Conservation (phyloP, 768 basidiomycete genomes). For the Russula abietina region DNA sequence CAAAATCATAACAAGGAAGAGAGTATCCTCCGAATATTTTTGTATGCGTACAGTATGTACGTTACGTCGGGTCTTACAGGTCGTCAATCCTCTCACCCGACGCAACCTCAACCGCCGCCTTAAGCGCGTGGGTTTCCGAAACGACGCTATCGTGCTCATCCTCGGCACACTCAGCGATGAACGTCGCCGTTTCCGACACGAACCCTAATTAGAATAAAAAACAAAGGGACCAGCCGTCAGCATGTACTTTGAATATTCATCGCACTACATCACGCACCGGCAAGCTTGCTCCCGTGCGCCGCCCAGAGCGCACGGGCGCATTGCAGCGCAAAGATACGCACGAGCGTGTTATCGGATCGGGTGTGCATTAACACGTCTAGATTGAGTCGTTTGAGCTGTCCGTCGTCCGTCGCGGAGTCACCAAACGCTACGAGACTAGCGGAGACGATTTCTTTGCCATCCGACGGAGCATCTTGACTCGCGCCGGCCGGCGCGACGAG, state of each 20-base stretch:
- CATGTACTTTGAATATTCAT: neutral
- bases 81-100: constrained; percentile 40
- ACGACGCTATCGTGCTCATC: constrained; percentile 86
- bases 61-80: constrained; percentile 2
- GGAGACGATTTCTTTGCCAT: constrained; percentile 32
- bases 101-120: constrained; percentile 62
- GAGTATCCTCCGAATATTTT: neutral
- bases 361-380: constrained; percentile 82
- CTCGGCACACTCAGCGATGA: constrained; percentile 82
- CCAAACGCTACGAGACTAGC: constrained; percentile 52
- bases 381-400: constrained; percentile 73
- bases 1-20: neutral
- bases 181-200: constrained; percentile 73
- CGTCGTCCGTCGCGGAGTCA: constrained; percentile 50
- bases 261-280: constrained; percentile 43
- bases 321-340: constrained; percentile 65
- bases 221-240: neutral
- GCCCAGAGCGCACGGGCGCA: constrained; percentile 74
- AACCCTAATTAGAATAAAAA: constrained; percentile 44
- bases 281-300: constrained; percentile 63
- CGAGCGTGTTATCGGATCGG: constrained; percentile 66
- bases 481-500: constrained; percentile 10
- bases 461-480: neutral
- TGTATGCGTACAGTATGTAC: neutral
- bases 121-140: constrained; percentile 58